These are phyloP conservation scores for Fusarium oxysporum DNA, from an alignment of 2,329 filamentous ascomycete species.

Conservation along the genomic window DNA sequence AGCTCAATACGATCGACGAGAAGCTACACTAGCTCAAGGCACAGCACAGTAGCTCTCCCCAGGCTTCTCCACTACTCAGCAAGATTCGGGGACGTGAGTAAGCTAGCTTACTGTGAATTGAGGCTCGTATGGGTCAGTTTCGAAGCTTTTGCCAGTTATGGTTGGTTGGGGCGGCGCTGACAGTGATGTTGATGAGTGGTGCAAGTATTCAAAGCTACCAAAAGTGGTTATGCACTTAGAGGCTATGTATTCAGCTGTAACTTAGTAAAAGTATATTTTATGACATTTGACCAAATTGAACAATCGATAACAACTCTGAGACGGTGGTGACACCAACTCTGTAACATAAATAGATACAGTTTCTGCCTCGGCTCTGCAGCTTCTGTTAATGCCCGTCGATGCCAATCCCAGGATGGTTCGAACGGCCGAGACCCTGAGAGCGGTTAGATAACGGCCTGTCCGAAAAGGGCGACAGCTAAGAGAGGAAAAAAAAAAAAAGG, in stretches of 20 bases:
- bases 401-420: constrained; percentile 1
- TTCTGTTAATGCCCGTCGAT: neutral
- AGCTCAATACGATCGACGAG: neutral
- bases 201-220: neutral
- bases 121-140: neutral
- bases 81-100: neutral
- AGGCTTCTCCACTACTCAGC: neutral
- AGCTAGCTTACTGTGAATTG: constrained; percentile 13
- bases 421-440: constrained; percentile 35
- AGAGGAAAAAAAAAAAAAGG: neutral
- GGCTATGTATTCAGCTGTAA: neutral
- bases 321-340: neutral
- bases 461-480: constrained; percentile 27
- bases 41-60: neutral
- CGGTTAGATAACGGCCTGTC: constrained; percentile 34
- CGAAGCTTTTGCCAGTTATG: neutral
- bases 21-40: neutral
- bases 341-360: neutral
- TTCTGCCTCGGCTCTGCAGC: neutral
- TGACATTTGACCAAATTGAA: neutral
- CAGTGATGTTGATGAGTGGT: neutral
- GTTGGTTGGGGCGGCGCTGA: neutral
- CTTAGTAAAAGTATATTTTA: neutral
- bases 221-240: neutral
- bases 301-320: neutral